Evolutionary conservation across 139 green algal species (phyloP), one percentile per base, ranked within the genome.

Genomic region (Micractinium conductrix): DNA sequence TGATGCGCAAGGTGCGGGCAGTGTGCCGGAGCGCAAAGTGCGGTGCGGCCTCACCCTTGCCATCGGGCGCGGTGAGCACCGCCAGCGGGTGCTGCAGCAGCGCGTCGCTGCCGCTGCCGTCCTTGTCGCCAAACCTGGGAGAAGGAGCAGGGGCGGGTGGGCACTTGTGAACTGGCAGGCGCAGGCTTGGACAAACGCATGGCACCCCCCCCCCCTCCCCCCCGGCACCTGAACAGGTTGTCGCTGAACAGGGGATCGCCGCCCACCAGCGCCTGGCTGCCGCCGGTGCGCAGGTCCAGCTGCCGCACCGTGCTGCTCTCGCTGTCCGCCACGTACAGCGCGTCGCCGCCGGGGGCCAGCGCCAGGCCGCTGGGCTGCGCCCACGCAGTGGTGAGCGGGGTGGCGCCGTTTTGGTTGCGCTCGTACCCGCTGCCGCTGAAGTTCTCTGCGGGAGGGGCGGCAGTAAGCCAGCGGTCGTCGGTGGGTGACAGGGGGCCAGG

Each of bases 331-430:
- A 82, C 76, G 33, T 58, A 82, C 14, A 82, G 12, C 3, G 76
- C 53, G 12, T 53, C 55, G 38, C 76, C 76, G 67, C 79, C 81
- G 22, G 86, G 37, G 21, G 86, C 76, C 8, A 95, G 85, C 6
- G 91, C 87, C 42, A 96, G 79, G 21, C 93, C 94, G 40, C 88
- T 94, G 24, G 93, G 93, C 84, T 96, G 93, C 38, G 93, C 94
- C 94, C 93, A 96, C 5, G 92, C 92, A 73, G 84, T 86, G 45
- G 81, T 74, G 2, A 78, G 85, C 4, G 76, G 90, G 82, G 48
- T 35, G 37, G 55, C n/a, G 62, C 89, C 89, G 87, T 97, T 96
- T 60, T 92, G 88, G 89, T 96, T 96, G 80, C 91, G 88, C 88
- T 96, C 93, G 26, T 90, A 90, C 9, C 93, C 93, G 58, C 53